A percentile compares a stretch with the other conserved stretches of the same genome.
phyloP scores from a whole-genome alignment of 305 asterid genomes.

The Solanum hybrid region DNA sequence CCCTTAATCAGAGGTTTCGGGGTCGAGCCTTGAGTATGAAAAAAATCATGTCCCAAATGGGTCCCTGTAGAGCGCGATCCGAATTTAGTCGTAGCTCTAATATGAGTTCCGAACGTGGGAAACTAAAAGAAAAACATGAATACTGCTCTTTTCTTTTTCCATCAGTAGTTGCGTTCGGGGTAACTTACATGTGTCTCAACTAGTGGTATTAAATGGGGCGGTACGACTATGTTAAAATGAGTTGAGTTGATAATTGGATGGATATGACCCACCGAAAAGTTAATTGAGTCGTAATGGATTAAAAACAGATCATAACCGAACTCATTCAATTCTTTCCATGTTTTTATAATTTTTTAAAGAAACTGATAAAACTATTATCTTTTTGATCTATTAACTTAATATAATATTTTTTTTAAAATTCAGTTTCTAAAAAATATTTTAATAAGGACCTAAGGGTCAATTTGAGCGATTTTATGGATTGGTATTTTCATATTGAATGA shows the following conservation, averaged over 20 bases:
- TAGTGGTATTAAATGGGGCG: neutral
- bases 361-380: too few relatives aligned
- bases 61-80: accelerated
- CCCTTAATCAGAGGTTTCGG: neutral
- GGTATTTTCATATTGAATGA: neutral
- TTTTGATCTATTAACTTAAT: neutral
- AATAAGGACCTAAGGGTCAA: neutral
- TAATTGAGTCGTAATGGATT: too few relatives aligned
- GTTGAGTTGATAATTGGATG: neutral
- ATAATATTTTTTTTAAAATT: neutral
- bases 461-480: neutral
- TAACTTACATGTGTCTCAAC: neutral
- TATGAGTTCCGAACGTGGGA: neutral
- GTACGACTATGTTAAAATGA: neutral
- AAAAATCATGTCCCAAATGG: too few relatives aligned
- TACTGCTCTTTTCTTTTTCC: neutral
- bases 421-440: neutral
- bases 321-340: neutral
- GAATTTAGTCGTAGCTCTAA: accelerated
- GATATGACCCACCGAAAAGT: neutral
- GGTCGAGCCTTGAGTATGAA: accelerated
- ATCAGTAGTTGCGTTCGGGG: neutral
- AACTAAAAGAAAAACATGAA: too few relatives aligned
- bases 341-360: too few relatives aligned
- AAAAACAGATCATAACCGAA: too few relatives aligned